Evolutionary conservation across 306 rosid species (phyloP), one percentile per base, ranked within the genome.

Genomic region (Cajanus cajan): DNA sequence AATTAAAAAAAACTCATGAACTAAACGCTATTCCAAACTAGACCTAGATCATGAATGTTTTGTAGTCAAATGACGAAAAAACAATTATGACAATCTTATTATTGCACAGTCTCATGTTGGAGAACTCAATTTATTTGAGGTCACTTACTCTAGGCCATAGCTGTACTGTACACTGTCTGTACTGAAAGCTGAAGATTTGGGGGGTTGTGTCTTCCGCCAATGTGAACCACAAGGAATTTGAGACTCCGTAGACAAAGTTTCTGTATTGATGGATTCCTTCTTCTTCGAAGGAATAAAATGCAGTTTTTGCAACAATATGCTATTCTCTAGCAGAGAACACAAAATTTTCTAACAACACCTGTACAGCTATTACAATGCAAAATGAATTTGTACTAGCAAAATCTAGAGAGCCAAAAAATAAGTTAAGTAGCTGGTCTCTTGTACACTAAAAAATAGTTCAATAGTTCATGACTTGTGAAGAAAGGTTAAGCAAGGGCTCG

Each of bases 401-500:
- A 64, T 83, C 82, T 82, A 82, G 78, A 65, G 78, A 44, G 70
- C 41, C 13, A 33, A 71, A 45, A 59, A 74, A 51, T 34, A n/a
- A 66, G 43, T 12, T 36, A 73, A 59, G 76, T 12, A 73, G 24
- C 24, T 51, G 4, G 21, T 69, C 71, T 59, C 78, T 41, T 62
- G 67, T 65, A 52, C 86, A 78, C 59, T 19, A 39, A 37, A 48
- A 44, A 19, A 39, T 34, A 22, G 43, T 48, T 90, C 89, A 92
- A 67, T 82, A 92, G 79, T 86, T 85, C 97, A 95, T 80, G 8
- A 92, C 81, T 36, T 88, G 45, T 5, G 88, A 82, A 78, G 90
- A 77, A 50, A 95, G 86, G 68, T 84, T 24, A 37, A 95, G 97
- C 86, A 95, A 67, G 36, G 97, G 92, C 83, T 84, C 86, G 45